These are phyloP conservation scores for cucumber (Cucumis sativus) DNA, from an alignment of 306 rosid species.

Conservation along the genomic window Cucumber_9930_V3 NC_026657.2:22958501-22959000, in stretches of 20 bases:
- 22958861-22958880: constrained; percentile 79
- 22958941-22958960: not conserved
- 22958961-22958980: not conserved
- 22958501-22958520: not conserved
- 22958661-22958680: constrained; percentile 97
- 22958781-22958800: constrained; percentile 92
- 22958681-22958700: constrained; percentile 88
- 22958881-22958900: not conserved
- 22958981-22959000: not conserved
- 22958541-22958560: not conserved
- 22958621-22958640: constrained; percentile 10
- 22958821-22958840: constrained; percentile 76
- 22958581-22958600: not conserved
- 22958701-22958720: constrained; percentile 92
- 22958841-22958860: constrained; percentile 81
- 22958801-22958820: constrained; percentile 79
- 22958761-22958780: constrained; percentile 92
- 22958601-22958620: no score
- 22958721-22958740: constrained; percentile 96
- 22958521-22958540: not conserved
- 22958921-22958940: not conserved
- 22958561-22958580: not conserved
- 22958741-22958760: constrained; percentile 95
- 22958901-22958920: no score
- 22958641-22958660: constrained; percentile 62